Evolutionary conservation across 2,329 filamentous ascomycete genomes (phyloP), one percentile per base, ranked within the genome.

Genomic region (Fusarium duplospermum): DNA sequence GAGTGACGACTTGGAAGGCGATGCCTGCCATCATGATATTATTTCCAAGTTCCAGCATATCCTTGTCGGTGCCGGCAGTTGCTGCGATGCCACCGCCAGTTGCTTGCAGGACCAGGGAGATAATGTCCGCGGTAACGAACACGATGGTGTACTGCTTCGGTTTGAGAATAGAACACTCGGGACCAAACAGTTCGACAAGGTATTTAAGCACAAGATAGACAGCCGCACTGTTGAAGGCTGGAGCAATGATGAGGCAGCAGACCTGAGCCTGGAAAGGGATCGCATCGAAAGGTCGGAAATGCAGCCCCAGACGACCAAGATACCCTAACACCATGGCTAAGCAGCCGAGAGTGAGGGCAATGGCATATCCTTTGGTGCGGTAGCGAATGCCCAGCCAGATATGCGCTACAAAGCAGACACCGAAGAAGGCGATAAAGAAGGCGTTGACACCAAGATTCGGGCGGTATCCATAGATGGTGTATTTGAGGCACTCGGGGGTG

Each of bases 191-290:
- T 2, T 36, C 56, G 16, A 38, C 33, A n/a, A 58, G 16, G 18
- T 58, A 18, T 14, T 58, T 58, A 16, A 58, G 56, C 33, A 69
- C 60, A 5, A 69, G 52, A 33, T 69, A 69, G 13, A 69, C 63
- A 2, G 67, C 67, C 6, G 67, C 67, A 16, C 67, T 69, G 52
- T 69, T 69, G 18, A 69, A 69, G 1, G 67, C 67, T 1, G 67
- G 67, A 2, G 63, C 45, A 33, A 69, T 69, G 22, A 69, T 69
- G 18, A 69, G 67, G 36, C 67, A 69, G 59, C 67, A 67, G 5
- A 69, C 42, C 9, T 69, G 67, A 9, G 42, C 60, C 35, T 63
- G 59, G 20, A 69, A 69, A 5, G 67, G 60, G 16, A 67, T 64
- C 13, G 50, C 11, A 35, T 45, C 33, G 11, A 69, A 69, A 4